Percentiles rank a stretch among this genome's conserved stretches.
phyloP scores from a whole-genome alignment of 2,329 filamentous ascomycete genomes.

The Sporothrix euskadiensis region DNA sequence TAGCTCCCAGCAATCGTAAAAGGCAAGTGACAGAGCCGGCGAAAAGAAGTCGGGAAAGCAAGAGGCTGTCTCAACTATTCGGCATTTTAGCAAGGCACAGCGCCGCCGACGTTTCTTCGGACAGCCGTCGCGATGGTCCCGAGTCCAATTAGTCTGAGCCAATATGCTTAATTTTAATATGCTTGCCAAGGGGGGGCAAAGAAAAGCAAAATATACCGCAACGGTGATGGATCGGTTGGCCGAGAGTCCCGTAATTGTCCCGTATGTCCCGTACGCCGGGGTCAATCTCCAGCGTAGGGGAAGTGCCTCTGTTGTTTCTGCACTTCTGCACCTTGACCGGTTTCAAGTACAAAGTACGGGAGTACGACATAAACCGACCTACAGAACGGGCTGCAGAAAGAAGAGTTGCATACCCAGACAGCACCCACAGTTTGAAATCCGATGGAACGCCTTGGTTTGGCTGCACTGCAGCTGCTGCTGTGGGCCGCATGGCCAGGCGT shows the following conservation, averaged over 20 bases:
- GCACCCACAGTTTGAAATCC: slow-evolving; percentile 12
- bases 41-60: not conserved
- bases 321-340: not conserved
- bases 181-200: not conserved
- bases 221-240: not conserved
- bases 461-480: slow-evolving; percentile 16
- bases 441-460: slow-evolving; percentile 3
- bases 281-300: not conserved
- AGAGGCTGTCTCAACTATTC: no score
- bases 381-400: slow-evolving; percentile 7
- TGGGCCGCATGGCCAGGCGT: not conserved
- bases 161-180: not conserved
- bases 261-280: not conserved
- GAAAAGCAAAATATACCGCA: not conserved
- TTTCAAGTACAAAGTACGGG: slow-evolving; percentile 1
- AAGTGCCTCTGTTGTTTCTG: not conserved
- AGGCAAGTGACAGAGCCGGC: not conserved
- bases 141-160: not conserved
- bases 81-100: not conserved
- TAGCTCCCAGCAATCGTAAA: not conserved
- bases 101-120: not conserved
- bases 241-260: not conserved
- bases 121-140: not conserved
- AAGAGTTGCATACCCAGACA: not conserved
- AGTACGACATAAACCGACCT: not conserved